Conservation (phyloP, 495 filamentous ascomycete species). For the Penicillium pancosmium region DNA sequence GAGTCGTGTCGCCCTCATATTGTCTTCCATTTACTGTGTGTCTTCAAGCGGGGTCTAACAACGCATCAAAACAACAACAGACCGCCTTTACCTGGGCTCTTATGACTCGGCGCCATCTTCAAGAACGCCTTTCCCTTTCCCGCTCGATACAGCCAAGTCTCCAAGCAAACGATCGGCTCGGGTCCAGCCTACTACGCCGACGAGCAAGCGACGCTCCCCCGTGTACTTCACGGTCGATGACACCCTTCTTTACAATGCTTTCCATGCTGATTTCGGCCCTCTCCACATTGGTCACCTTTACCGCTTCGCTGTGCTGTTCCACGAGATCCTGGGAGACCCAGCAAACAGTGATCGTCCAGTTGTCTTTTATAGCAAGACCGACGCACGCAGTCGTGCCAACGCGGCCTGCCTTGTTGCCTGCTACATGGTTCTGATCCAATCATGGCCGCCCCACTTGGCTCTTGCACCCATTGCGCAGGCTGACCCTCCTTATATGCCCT, state of each 20-base stretch:
- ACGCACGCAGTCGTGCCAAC: constrained; percentile 93
- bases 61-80: constrained; percentile 46
- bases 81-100: constrained; percentile 91
- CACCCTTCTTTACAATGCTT: constrained; percentile 91
- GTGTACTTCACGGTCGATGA: constrained; percentile 97
- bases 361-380: constrained; percentile 91
- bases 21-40: not conserved
- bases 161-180: constrained; percentile 78
- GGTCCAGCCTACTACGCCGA: constrained; percentile 57
- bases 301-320: constrained; percentile 90
- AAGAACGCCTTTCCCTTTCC: constrained; percentile 86
- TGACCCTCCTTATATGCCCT: constrained; percentile 97
- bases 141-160: constrained; percentile 59
- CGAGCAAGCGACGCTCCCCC: constrained; percentile 60
- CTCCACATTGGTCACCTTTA: constrained; percentile 97
- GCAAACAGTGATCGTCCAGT: constrained; percentile 81
- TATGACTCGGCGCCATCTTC: constrained; percentile 81
- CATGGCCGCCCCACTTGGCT: constrained; percentile 97
- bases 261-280: constrained; percentile 97
- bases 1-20: constrained; percentile 18
- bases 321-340: constrained; percentile 89
- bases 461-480: constrained; percentile 94
- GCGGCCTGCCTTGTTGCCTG: constrained; percentile 93
- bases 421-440: constrained; percentile 98
- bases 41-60: constrained; percentile 16